phyloP scores from a whole-genome alignment of 179 eudicot species.

The Spergularia azorica region DNA sequence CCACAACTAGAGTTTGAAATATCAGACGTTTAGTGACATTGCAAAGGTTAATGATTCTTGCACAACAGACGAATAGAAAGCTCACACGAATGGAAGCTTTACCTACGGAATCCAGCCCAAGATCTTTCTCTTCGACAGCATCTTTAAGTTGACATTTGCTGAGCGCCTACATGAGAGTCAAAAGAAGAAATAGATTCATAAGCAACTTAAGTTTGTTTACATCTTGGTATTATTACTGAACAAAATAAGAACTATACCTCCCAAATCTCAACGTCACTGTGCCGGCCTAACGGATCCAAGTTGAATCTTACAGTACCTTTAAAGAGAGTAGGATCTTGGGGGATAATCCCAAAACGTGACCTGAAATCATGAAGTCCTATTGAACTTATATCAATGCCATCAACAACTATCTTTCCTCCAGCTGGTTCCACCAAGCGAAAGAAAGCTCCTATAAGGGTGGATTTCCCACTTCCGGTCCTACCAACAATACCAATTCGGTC shows the following conservation, averaged over 20 bases:
- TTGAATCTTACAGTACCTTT: constrained; percentile 66
- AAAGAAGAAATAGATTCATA: neutral
- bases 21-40: neutral
- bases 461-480: constrained; percentile 87
- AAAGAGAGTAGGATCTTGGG: constrained; percentile 72
- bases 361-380: constrained; percentile 74
- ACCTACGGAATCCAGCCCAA: constrained; percentile 54
- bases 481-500: constrained; percentile 61
- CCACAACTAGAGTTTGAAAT: constrained; percentile 44
- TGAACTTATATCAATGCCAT: constrained; percentile 58
- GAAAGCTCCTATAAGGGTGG: constrained; percentile 71
- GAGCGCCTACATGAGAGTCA: constrained; percentile 18
- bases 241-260: constrained; percentile 40
- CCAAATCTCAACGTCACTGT: constrained; percentile 59
- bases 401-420: constrained; percentile 64
- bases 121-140: constrained; percentile 51
- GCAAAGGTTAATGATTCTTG: neutral
- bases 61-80: neutral
- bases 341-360: constrained; percentile 65
- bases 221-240: neutral
- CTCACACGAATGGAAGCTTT: neutral
- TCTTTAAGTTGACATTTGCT: constrained; percentile 58
- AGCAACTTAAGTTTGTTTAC: neutral
- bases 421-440: constrained; percentile 78
- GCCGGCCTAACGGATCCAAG: constrained; percentile 61